Percentiles rank a stretch among this genome's conserved stretches.
Conservation (phyloP, 2,329 filamentous ascomycete species). For the Periconia macrospinosa region DNA sequence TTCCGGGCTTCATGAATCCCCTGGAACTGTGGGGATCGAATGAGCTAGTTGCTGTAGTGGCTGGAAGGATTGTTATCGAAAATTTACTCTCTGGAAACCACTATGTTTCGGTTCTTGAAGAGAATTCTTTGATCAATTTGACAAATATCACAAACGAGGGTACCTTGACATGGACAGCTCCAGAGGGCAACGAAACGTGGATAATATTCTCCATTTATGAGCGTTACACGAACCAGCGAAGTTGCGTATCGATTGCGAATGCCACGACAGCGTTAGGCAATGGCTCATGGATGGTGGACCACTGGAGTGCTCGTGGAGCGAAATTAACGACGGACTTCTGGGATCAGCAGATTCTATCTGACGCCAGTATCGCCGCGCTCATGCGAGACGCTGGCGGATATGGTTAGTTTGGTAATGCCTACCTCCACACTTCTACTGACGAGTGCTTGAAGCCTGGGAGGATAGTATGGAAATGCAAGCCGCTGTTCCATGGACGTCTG, state of each 20-base stretch:
- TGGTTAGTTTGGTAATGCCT: slow-evolving; percentile 9
- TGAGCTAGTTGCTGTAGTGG: slow-evolving; percentile 14
- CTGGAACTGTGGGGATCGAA: slow-evolving; percentile 17
- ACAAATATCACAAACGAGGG: slow-evolving; percentile 8
- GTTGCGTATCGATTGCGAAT: slow-evolving; percentile 13
- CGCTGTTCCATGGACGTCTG: slow-evolving; percentile 26
- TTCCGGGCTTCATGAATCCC: slow-evolving; percentile 17
- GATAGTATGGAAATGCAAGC: slow-evolving; percentile 36
- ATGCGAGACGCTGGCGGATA: slow-evolving; percentile 30
- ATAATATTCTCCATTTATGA: slow-evolving; percentile 22
- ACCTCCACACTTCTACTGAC: background rate
- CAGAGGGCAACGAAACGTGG: slow-evolving; percentile 11
- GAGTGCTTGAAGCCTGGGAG: slow-evolving; percentile 31
- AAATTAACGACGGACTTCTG: slow-evolving; percentile 33
- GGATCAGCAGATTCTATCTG: slow-evolving; percentile 32
- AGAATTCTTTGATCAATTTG: slow-evolving; percentile 19
- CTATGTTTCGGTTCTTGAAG: slow-evolving; percentile 2
- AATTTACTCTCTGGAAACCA: background rate
- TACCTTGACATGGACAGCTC: slow-evolving; percentile 16
- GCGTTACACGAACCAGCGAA: slow-evolving; percentile 19
- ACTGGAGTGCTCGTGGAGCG: slow-evolving; percentile 34
- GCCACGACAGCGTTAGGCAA: slow-evolving; percentile 34
- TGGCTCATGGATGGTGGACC: slow-evolving; percentile 38
- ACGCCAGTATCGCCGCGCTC: slow-evolving; percentile 12
- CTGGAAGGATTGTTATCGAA: slow-evolving; percentile 10